Base-by-base conservation (phyloP, 2,329 filamentous ascomycete species). In the Aspergillus vadensis region DNA sequence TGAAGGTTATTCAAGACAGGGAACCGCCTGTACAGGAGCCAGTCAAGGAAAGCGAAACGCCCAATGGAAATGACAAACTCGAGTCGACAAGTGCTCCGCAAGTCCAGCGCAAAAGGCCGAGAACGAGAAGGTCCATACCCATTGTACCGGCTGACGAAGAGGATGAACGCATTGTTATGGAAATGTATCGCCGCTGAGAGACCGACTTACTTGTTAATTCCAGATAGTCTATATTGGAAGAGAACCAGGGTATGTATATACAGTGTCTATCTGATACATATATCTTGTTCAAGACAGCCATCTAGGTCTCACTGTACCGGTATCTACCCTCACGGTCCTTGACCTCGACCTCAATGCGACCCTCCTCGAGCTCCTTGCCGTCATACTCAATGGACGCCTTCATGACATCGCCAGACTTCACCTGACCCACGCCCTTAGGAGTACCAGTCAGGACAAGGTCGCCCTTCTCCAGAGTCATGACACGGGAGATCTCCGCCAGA, bases 401-500 rank as follows among this genome's bases (percentile, higher is more conserved):
- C 85, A 99, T 91, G 32, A 94, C 82, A 79, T 99, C 93, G 2
- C 95, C 95, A 1, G 91, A 87, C 62, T 88, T 86, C 1, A 97
- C 92, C 19, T 88, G 84, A 1, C 95, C 95, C 1, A 99, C 95
- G 12, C 95, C 95, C 80, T 97, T 97, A 53, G 95, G 95, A 54
- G 95, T 99, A 17, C 95, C 95, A n/a, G 95, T 99, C 69, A 99
- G 80, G 52, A 99, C 87, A 71, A 99, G 88, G 77, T 99, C 95
- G 52, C 94, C 95, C 71, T 90, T 86, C 77, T 96, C 89, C 61
- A 99, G 82, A 8, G 92, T 92, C 92, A 98, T 97, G 60, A 98
- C 93, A 74, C 89, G 89, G 66, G 91, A 95, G 73, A 99, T 96
- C 80, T 97, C 92, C 71, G 89, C 91, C 72, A 99, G 77, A 65